These are phyloP conservation scores for Hanseniaspora clermontiae DNA, from an alignment of 805 yeast genomes.

Conservation along the genomic window DNA sequence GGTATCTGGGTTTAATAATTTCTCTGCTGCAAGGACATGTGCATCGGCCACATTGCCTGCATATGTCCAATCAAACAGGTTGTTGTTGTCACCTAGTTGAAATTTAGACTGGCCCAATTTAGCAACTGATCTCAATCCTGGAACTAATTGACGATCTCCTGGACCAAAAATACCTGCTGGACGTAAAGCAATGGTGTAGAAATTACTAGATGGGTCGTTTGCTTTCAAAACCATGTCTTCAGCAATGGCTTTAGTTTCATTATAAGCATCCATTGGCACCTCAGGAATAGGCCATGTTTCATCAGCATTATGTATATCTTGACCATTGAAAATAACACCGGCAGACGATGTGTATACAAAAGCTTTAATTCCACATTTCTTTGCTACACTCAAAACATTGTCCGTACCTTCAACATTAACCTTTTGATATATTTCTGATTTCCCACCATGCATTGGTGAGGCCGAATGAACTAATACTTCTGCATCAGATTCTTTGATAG, in stretches of 20 bases:
- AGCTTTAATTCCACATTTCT: constrained; percentile 39
- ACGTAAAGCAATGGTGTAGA: constrained; percentile 73
- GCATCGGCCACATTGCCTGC: constrained; percentile 98
- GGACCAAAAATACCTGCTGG: constrained; percentile 99
- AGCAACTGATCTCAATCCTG: constrained; percentile 77
- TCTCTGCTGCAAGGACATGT: constrained; percentile 82
- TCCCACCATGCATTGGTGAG: constrained; percentile 85
- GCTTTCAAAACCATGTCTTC: constrained; percentile 70
- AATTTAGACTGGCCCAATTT: constrained; percentile 75
- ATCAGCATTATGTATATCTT: constrained; percentile 79
- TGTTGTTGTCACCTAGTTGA: constrained; percentile 89
- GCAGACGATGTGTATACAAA: constrained; percentile 93
- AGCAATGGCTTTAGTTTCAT: constrained; percentile 86
- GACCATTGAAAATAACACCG: constrained; percentile 95
- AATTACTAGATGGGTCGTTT: constrained; percentile 41
- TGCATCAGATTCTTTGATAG: constrained; percentile 48
- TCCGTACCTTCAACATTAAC: constrained; percentile 86
- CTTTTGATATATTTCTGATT: constrained; percentile 68
- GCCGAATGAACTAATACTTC: constrained; percentile 87
- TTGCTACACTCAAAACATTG: constrained; percentile 55
- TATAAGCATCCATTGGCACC: constrained; percentile 91
- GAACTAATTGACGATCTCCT: constrained; percentile 93
- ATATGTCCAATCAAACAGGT: constrained; percentile 90
- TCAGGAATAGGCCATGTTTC: constrained; percentile 89
- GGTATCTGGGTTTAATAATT: constrained; percentile 39